A percentile compares a stretch with the other conserved stretches of the same genome.
phyloP scores from a whole-genome alignment of 1,284 basidiomycete species.

The Albatrellus sp. region DNA sequence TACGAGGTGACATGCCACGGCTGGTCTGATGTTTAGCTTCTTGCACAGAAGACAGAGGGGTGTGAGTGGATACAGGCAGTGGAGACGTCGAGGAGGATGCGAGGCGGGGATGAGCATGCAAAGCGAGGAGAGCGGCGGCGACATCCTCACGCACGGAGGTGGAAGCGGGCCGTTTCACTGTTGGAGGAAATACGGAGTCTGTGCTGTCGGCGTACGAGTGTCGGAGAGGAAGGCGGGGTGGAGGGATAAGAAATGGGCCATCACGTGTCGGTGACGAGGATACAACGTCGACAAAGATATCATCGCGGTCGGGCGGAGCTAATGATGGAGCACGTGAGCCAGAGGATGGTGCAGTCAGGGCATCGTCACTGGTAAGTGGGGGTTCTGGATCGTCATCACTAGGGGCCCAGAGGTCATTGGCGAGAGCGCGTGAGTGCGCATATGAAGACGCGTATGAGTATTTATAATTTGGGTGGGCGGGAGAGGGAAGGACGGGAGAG shows the following conservation, averaged over 20 bases:
- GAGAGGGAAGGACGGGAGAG: constrained; percentile 16
- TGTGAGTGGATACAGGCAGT: too few species aligned
- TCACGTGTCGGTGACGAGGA: background rate
- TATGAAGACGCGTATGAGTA: constrained; percentile 16
- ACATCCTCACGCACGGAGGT: constrained; percentile 7
- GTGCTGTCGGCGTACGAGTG: background rate
- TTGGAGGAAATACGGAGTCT: too few species aligned
- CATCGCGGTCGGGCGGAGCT: constrained; percentile 7
- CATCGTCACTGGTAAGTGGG: constrained; percentile 12
- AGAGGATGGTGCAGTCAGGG: constrained; percentile 8
- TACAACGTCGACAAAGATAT: background rate
- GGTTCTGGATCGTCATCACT: constrained; percentile 10
- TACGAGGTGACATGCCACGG: background rate
- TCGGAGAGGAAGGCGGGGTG: background rate
- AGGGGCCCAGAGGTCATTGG: constrained; percentile 7
- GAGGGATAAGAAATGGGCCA: background rate
- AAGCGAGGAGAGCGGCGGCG: constrained; percentile 9
- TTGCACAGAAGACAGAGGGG: background rate
- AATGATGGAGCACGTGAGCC: constrained; percentile 10
- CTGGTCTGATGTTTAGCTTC: background rate
- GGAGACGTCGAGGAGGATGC: background rate
- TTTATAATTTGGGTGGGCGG: background rate
- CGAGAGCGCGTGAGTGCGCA: constrained; percentile 18
- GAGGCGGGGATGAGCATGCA: constrained; percentile 10
- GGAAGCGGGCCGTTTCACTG: too few species aligned